Evolutionary conservation across 176 grass and related monocot genomes (phyloP), one percentile per base, ranked within the genome.

Genomic region (Oryza meyeriana): DNA sequence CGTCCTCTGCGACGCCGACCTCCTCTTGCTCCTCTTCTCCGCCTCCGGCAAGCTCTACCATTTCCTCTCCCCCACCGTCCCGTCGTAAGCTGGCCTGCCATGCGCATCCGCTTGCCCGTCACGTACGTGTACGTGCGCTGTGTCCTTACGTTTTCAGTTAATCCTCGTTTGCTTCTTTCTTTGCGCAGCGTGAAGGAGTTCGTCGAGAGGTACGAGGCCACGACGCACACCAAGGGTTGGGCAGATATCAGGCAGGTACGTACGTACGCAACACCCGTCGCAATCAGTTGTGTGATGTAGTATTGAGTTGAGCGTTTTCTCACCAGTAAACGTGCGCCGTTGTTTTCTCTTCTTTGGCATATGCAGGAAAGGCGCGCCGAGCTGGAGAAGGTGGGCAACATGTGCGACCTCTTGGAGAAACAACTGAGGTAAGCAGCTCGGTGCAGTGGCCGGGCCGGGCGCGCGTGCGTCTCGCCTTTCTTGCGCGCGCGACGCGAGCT

Each of bases 1-100:
- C 74, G 89, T 99, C 20, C 89, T 99, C 74, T 99, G 97, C 85
- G 97, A 99, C 76, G 91, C 89, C 86, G 97, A 99, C 80, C 97
- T 99, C 64, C 93, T 99, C n/a, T 91, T 99, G 8, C 91, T 99
- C 80, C 92, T 99, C 91, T 99, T 99, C 88, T 99, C 97, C 86
- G 76, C 87, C 71, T 92, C 97, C 74, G 93, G 97, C 87, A 99
- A 95, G 89, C 91, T 99, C 81, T 99, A 95, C 71, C 85, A 99
- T 24, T 99, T 90, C 85, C 93, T 95, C 79, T 81, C 93, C 42
- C 96, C 97, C 57, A 90, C 96, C 18, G 89, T 92, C 27, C 93
- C 93, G 0, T 81, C 89, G 95, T 98, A 73, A 76, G 73, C 27
- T 12, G 18, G 12, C 12, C 42, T 24, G n/a, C 14, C 18, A 8